Percentiles rank a stretch among this genome's conserved stretches.
phyloP scores from a whole-genome alignment of 2,329 filamentous ascomycete genomes.

The Aureobasidium lini region DNA sequence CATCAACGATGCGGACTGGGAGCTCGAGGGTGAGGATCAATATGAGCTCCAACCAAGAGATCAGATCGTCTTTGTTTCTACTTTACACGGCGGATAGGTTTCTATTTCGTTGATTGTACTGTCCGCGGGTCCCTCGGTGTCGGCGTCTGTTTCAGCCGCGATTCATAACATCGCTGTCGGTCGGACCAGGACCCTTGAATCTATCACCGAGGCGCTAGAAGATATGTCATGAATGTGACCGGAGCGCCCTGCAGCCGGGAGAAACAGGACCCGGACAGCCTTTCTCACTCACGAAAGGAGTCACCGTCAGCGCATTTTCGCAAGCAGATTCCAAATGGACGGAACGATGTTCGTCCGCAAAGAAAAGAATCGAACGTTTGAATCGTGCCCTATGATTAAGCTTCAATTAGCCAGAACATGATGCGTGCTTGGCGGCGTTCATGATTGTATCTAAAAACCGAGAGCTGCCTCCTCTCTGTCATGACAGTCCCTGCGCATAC shows the following conservation, averaged over 20 bases:
- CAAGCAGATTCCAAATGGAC: not conserved
- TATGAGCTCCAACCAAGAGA: slow-evolving; percentile 78
- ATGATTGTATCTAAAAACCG: slow-evolving; percentile 5
- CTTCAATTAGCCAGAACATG: not conserved
- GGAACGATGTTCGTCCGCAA: not conserved
- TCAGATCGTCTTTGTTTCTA: slow-evolving; percentile 93
- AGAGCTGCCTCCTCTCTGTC: not conserved
- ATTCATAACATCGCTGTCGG: not conserved
- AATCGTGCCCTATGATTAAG: not conserved
- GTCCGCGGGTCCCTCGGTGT: not conserved
- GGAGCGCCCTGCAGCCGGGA: not conserved
- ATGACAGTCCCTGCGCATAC: not conserved
- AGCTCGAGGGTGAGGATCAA: slow-evolving; percentile 86
- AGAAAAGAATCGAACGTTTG: not conserved
- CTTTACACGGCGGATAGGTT: slow-evolving; percentile 75
- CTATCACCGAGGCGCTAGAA: not conserved
- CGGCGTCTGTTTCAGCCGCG: not conserved
- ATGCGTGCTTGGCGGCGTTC: slow-evolving; percentile 4
- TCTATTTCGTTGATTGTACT: not conserved
- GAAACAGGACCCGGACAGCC: not conserved
- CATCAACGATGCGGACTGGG: slow-evolving; percentile 98
- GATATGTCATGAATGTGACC: not conserved
- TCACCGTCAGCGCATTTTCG: not conserved
- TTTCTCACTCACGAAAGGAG: not conserved
- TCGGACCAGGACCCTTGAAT: not conserved